Percentiles rank a stretch among this genome's conserved stretches.
phyloP scores from a whole-genome alignment of 176 grass and related monocot species.

The Lolium rigidum region DNA sequence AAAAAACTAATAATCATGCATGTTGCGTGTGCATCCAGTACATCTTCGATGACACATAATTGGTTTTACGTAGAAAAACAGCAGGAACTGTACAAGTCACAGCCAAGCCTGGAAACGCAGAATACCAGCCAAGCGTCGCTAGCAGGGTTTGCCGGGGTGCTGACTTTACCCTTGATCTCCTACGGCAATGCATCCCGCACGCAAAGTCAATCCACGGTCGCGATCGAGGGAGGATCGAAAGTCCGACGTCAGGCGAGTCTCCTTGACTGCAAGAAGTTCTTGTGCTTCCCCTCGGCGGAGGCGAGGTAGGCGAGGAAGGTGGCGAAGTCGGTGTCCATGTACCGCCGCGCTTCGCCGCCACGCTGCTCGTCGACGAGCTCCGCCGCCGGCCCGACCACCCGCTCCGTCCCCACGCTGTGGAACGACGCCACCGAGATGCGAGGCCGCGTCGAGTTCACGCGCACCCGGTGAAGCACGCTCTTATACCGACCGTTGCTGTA shows the following conservation, averaged over 20 bases:
- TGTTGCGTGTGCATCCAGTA: background rate
- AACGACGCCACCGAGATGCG: slow-evolving; percentile 87
- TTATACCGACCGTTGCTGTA: slow-evolving; percentile 88
- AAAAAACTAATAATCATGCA: background rate
- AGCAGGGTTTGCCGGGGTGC: background rate
- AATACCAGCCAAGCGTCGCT: background rate
- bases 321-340: slow-evolving; percentile 88
- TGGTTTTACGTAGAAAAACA: background rate
- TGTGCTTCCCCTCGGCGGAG: slow-evolving; percentile 66
- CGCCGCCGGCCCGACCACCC: slow-evolving; percentile 54
- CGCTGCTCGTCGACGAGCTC: slow-evolving; percentile 52
- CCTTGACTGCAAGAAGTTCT: slow-evolving; percentile 90
- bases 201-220: slow-evolving; percentile 9
- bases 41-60: slow-evolving; percentile 11
- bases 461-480: slow-evolving; percentile 86
- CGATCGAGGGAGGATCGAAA: background rate
- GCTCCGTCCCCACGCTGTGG: slow-evolving; percentile 68
- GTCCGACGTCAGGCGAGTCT: slow-evolving; percentile 28
- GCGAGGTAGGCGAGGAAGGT: slow-evolving; percentile 82
- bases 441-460: slow-evolving; percentile 61
- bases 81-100: background rate
- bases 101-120: background rate
- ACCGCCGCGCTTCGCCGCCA: slow-evolving; percentile 43
- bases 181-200: background rate
- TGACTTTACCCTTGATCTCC: background rate